A percentile compares a stretch with the other conserved stretches of the same genome.
phyloP scores from a whole-genome alignment of 75 land plant genomes.

The Adiantum capillusveneris region DNA sequence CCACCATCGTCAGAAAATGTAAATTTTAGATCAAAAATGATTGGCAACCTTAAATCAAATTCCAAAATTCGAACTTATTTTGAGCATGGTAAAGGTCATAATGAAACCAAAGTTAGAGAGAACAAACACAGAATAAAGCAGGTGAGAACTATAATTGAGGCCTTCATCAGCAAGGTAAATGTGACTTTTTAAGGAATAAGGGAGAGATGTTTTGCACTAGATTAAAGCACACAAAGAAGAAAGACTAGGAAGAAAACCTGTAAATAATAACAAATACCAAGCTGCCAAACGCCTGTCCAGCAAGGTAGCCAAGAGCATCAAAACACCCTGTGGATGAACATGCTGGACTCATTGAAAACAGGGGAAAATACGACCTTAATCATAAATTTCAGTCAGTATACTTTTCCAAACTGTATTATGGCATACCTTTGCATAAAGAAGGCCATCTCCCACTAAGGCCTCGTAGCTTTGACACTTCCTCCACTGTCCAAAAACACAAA shows the following conservation, averaged over 20 bases:
- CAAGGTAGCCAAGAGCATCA: background rate
- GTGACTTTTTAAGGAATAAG: too few species aligned
- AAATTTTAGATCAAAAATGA: too few species aligned
- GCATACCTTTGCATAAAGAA: conserved; percentile 1
- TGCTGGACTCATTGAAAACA: background rate
- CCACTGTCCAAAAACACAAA: background rate
- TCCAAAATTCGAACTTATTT: too few species aligned
- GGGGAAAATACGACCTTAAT: background rate
- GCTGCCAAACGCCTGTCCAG: conserved; percentile 5
- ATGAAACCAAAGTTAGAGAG: too few species aligned
- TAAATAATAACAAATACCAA: conserved; percentile 2
- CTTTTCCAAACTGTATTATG: background rate
- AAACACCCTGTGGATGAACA: background rate
- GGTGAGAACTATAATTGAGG: too few species aligned
- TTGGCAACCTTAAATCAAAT: too few species aligned
- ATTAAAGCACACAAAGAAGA: too few species aligned
- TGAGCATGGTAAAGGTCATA: too few species aligned
- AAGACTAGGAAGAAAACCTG: background rate
- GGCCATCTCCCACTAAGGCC: background rate
- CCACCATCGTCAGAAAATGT: too few species aligned
- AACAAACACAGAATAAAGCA: too few species aligned
- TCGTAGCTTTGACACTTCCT: background rate
- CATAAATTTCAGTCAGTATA: background rate
- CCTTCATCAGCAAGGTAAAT: too few species aligned
- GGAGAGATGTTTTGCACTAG: too few species aligned